Base-by-base conservation (phyloP, 768 basidiomycete genomes). In the Mycena metata region DNA sequence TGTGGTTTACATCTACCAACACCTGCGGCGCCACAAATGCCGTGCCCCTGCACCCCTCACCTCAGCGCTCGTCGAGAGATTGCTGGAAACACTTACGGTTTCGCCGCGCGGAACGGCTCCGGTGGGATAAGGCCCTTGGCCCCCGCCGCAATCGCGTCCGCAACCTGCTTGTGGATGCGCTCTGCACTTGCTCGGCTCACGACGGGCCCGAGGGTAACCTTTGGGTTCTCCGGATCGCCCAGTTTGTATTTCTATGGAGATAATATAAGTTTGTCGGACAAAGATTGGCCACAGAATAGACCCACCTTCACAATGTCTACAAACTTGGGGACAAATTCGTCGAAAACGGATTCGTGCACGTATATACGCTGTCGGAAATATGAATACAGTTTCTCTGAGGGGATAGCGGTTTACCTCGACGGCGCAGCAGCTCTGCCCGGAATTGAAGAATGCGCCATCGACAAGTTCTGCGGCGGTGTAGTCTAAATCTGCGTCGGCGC, bases 371-470 rank as follows among this genome's bases (percentile, higher is more conserved):
- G 73, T 11, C 21, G 60, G 36, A 35, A 47, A 17, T 13, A 66
- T 49, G n/a, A 41, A 35, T 23, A 16, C 35, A 12, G 24, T 17
- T 30, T 35, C 57, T 43, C 46, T 12, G 23, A n/a, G 30, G 23
- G 23, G 17, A 39, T n/a, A 39, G 46, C 39, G 16, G 24, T 82
- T 17, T 68, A 92, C 93, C 84, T 99, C 98, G 67, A 99, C 83
- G 0, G 93, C 90, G 76, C 97, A 98, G 79, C 97, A 99, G 70
- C 95, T 96, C 80, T 99, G 98, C 2, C 98, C 98, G 17, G 96
- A 96, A 79, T 99, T 99, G 85, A 96, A 99, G 81, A 96, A 91
- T 5, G 95, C 91, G 42, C 95, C 97, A 79, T 99, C 98, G 2
- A 96, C 96, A 4, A 99, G 87, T 74, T 98, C 92, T 24, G 88